These are phyloP conservation scores for Aegilops tauschii DNA, from an alignment of 176 grass and related monocot species.

Conservation along the genomic window DNA sequence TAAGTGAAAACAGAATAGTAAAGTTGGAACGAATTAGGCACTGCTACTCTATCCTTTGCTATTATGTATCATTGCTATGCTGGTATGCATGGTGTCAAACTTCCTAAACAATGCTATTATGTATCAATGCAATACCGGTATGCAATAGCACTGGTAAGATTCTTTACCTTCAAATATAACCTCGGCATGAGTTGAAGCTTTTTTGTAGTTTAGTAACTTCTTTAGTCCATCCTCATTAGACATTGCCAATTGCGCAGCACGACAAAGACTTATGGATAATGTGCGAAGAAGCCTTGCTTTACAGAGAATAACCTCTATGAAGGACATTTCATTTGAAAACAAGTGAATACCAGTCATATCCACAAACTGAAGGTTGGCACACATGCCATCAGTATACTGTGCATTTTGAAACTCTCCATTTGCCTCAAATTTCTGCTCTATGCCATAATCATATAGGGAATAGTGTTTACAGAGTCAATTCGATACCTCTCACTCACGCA, in stretches of 20 bases:
- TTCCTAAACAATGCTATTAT: neutral
- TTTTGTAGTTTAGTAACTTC: neutral
- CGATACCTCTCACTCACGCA: too few relatives aligned
- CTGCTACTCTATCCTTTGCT: neutral
- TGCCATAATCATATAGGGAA: neutral
- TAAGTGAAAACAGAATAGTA: neutral
- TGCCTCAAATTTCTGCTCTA: slow-evolving; percentile 2
- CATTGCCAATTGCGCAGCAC: neutral
- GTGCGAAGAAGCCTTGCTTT: slow-evolving; percentile 24
- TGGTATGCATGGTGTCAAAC: neutral
- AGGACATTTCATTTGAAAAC: slow-evolving; percentile 27
- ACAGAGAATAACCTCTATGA: slow-evolving; percentile 27
- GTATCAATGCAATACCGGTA: neutral
- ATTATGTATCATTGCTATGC: neutral
- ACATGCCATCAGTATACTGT: slow-evolving; percentile 32
- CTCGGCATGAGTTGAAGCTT: neutral
- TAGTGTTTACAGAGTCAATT: too few relatives aligned
- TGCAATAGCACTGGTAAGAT: neutral
- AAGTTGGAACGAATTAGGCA: neutral
- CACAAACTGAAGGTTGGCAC: slow-evolving; percentile 23
- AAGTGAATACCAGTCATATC: neutral
- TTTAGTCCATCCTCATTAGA: neutral
- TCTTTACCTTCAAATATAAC: neutral
- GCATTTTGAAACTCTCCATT: slow-evolving; percentile 20
- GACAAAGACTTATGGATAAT: slow-evolving; percentile 1